A percentile compares a stretch with the other conserved stretches of the same genome.
Conservation (phyloP, 2,329 filamentous ascomycete species). For the Ascochyta lentis region DNA sequence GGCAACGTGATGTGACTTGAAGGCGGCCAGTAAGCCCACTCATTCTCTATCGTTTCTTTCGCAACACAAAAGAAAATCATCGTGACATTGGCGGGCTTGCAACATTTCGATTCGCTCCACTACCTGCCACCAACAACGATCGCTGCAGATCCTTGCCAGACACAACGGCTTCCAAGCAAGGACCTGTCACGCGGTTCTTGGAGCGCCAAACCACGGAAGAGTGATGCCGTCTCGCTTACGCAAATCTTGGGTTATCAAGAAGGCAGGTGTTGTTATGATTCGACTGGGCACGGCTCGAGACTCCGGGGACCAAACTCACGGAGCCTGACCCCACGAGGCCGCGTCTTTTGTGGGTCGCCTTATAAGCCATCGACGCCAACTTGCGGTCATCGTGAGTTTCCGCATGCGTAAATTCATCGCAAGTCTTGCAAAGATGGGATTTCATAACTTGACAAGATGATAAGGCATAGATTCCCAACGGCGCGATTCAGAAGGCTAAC, state of each 20-base stretch:
- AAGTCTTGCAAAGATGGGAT: background rate
- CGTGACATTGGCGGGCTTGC: conserved; percentile 1
- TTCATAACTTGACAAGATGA: background rate
- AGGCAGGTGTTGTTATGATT: background rate
- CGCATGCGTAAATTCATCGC: background rate
- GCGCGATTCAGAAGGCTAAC: background rate
- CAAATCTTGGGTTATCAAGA: background rate
- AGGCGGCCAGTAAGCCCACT: background rate
- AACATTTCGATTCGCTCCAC: background rate
- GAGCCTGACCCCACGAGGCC: background rate
- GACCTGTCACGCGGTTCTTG: background rate
- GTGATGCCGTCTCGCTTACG: background rate
- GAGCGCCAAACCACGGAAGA: background rate
- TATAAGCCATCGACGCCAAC: conserved; percentile 10
- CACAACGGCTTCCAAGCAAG: background rate
- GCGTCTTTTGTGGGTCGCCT: background rate
- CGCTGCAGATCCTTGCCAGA: background rate
- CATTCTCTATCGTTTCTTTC: background rate
- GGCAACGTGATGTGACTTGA: conserved; percentile 2
- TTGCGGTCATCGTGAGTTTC: conserved; percentile 7
- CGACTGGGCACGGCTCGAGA: background rate
- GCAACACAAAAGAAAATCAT: conserved; percentile 4
- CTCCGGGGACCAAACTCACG: background rate
- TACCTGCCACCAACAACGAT: background rate
- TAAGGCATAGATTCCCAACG: too few relatives aligned